Evolutionary conservation across 1,139 yeast genomes (phyloP), one percentile per base, ranked within the genome.

Genomic region (Blastobotrys malaysiensis): DNA sequence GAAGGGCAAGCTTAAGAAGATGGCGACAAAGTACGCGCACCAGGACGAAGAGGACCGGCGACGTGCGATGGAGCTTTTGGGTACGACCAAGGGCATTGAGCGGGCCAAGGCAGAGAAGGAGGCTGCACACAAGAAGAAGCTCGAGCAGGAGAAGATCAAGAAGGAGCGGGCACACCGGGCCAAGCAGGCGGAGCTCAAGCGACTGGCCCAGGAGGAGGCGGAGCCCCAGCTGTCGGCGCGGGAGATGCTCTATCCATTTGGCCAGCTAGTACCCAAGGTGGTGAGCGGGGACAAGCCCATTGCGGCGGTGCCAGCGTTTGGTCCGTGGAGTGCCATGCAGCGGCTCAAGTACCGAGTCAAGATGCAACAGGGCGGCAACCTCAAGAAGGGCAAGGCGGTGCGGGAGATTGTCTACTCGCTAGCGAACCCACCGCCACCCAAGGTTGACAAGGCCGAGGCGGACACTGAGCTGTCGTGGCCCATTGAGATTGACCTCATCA

Each of bases 41-140:
- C 98, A 91, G 55, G 98, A 91, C 66, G 97, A 89, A 54, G 95
- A 88, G 55, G 98, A 93, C 64, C 79, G 90, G 55, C 66, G 72
- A 51, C 64, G 84, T 57, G 78, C 93, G 58, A 82, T 91, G 87
- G 83, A 86, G 57, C 86, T 86, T 1, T 73, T 93, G 51, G 99
- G 98, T 2, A 87, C 96, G 0, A 75, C 86, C 63, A 87, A 86
- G 61, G 89, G 87, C 56, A 75, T 79, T 2, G 82, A 83, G 60
- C 75, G 72, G 43, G 64, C 61, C 9, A 53, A 56, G 63, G 55
- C 69, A 69, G 46, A 66, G 26, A 57, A 70, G 22, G 63, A 57
- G 20, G 60, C 52, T 18, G 57, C 57, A 49, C 73, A 73, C 50
- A 70, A 71, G 31, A 62, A 68, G 47, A 67, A 71, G 50, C 73